A percentile compares a stretch with the other conserved stretches of the same genome.
Conservation (phyloP, 2,329 filamentous ascomycete genomes). For the Botrytis fabae region DNA sequence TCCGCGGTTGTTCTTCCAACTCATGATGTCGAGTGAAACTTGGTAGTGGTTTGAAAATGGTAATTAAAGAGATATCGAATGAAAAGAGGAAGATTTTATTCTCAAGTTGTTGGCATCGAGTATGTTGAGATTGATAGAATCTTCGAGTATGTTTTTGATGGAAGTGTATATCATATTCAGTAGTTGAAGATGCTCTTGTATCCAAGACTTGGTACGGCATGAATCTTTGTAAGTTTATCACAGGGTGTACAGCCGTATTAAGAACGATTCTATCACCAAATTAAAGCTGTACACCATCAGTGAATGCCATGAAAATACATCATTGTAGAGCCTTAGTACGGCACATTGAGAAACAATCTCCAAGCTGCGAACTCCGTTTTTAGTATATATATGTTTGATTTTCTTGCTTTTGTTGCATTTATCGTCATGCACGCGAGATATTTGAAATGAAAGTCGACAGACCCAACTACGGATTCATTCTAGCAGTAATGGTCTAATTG, state of each 20-base stretch:
- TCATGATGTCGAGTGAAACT: background rate
- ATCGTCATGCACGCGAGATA: background rate
- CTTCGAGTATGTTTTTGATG: background rate
- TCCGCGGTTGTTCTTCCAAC: conserved; percentile 2
- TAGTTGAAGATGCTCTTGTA: background rate
- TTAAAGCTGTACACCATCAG: background rate
- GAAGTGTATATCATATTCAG: background rate
- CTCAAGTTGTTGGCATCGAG: background rate
- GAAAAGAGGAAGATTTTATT: background rate
- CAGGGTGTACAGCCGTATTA: background rate
- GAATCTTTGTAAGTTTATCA: background rate
- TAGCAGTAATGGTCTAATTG: too few relatives aligned
- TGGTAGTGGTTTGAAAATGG: background rate
- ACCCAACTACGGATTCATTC: too few relatives aligned
- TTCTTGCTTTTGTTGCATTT: background rate
- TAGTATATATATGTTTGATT: background rate
- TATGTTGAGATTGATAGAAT: background rate
- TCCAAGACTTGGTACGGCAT: background rate
- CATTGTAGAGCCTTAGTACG: background rate
- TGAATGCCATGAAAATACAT: background rate
- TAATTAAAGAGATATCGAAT: background rate
- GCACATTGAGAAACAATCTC: background rate
- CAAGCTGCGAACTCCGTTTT: background rate
- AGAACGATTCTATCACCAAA: background rate
- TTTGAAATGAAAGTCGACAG: background rate